Conservation (phyloP, 495 filamentous ascomycete species). For the Hypoxylon crocopeplum region DNA sequence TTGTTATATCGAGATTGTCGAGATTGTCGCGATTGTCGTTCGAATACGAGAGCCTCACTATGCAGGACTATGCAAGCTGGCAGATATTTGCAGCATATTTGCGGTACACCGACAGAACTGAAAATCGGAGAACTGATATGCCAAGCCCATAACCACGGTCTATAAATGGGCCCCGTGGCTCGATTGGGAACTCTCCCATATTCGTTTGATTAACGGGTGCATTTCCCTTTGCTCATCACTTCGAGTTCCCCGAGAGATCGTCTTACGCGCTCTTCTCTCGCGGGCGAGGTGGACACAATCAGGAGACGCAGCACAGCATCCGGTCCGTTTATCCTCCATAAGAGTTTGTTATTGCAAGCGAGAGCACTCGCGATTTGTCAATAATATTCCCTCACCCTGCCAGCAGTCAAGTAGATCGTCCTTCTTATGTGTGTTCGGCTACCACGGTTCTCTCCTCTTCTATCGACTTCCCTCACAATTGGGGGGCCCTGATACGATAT, state of each 20-base stretch:
- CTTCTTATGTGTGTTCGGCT: conserved; percentile 10
- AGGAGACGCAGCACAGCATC: conserved; percentile 29
- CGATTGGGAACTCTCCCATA: conserved; percentile 28
- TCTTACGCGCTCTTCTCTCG: conserved; percentile 23
- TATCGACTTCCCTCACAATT: conserved; percentile 22
- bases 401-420: conserved; percentile 27
- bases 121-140: conserved; percentile 29
- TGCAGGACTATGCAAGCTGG: conserved; percentile 9
- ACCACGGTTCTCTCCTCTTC: conserved; percentile 32
- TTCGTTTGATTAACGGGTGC: conserved; percentile 34
- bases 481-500: conserved; percentile 36
- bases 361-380: conserved; percentile 29
- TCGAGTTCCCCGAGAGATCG: conserved; percentile 29
- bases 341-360: conserved; percentile 12
- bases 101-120: conserved; percentile 30
- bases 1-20: conserved; percentile 17
- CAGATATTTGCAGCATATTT: not conserved
- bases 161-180: conserved; percentile 21
- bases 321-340: conserved; percentile 37
- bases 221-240: conserved; percentile 20
- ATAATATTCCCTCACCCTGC: conserved; percentile 29
- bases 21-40: conserved; percentile 36
- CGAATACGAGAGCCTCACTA: conserved; percentile 37
- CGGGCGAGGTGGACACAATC: conserved; percentile 29
- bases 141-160: conserved; percentile 30